Percentiles rank a stretch among this genome's conserved stretches.
Evolutionary conservation across 768 basidiomycete genomes (phyloP).

Genomic region (Cyathus striatus): DNA sequence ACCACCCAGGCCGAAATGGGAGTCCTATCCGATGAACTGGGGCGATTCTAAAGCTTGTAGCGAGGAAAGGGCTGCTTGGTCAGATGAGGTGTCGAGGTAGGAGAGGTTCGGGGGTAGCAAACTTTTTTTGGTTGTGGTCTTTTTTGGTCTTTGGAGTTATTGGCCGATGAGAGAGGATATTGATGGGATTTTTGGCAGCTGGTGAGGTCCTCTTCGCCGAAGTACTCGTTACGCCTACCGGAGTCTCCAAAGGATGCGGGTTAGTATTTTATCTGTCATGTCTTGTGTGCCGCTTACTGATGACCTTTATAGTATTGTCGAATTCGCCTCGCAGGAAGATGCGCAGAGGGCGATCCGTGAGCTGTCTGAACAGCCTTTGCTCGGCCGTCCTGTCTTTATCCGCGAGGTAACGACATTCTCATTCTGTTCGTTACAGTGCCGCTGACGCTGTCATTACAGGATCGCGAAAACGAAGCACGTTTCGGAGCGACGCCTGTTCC

Average conservation of each 20-base stretch:
- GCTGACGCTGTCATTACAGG: slow-evolving; percentile 43
- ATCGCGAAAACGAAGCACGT: slow-evolving; percentile 93
- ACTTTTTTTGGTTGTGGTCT: too few species aligned
- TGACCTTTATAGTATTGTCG: slow-evolving; percentile 70
- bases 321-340: slow-evolving; percentile 88
- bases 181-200: slow-evolving; percentile 95
- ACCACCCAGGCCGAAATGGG: too few species aligned
- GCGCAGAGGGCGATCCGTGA: slow-evolving; percentile 86
- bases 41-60: slow-evolving; percentile 33
- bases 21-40: slow-evolving; percentile 32
- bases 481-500: slow-evolving; percentile 95
- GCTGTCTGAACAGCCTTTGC: slow-evolving; percentile 82
- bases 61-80: slow-evolving; percentile 26
- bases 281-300: slow-evolving; percentile 10
- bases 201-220: slow-evolving; percentile 99
- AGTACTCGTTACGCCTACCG: slow-evolving; percentile 94
- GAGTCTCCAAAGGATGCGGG: slow-evolving; percentile 99
- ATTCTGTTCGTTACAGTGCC: slow-evolving; percentile 1
- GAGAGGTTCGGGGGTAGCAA: slow-evolving; percentile 16
- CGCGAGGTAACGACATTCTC: slow-evolving; percentile 65
- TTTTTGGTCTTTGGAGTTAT: slow-evolving; percentile 41
- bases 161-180: slow-evolving; percentile 77
- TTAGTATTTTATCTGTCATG: slow-evolving; percentile 37
- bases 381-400: slow-evolving; percentile 94
- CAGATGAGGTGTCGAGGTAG: too few species aligned